phyloP scores from a whole-genome alignment of 768 basidiomycete genomes.

The Mycena rosella region DNA sequence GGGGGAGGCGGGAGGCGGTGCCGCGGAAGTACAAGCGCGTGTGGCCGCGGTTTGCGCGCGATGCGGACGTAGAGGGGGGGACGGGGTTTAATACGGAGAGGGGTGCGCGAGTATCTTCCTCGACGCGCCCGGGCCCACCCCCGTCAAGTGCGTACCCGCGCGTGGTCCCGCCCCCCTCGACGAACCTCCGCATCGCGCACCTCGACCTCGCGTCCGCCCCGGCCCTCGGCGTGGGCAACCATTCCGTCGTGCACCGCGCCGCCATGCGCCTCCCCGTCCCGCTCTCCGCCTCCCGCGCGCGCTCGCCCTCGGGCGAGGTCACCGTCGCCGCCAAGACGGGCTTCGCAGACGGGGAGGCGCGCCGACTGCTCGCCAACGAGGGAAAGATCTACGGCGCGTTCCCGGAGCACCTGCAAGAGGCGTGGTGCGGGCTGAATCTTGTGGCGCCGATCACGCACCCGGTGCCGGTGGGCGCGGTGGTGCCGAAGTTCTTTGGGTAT shows the following conservation, averaged over 20 bases:
- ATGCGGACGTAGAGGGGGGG: slow-evolving; percentile 15
- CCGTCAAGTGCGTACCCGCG: neutral
- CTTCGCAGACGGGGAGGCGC: too few relatives aligned
- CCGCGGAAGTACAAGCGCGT: slow-evolving; percentile 34
- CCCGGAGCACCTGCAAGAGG: too few relatives aligned
- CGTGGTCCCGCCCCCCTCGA: slow-evolving; percentile 1
- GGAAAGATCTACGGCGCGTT: too few relatives aligned
- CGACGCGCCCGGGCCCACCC: neutral
- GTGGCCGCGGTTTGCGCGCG: slow-evolving; percentile 30
- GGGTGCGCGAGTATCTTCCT: slow-evolving; percentile 23
- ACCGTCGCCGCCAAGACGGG: neutral
- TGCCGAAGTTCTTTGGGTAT: too few relatives aligned
- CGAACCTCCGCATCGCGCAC: slow-evolving; percentile 43
- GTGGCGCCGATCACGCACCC: too few relatives aligned
- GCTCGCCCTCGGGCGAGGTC: slow-evolving; percentile 43
- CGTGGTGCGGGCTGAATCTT: too few relatives aligned
- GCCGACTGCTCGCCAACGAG: too few relatives aligned
- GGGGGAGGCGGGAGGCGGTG: slow-evolving; percentile 10
- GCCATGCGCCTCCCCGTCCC: slow-evolving; percentile 54
- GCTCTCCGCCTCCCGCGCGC: slow-evolving; percentile 37
- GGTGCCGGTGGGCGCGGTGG: too few relatives aligned
- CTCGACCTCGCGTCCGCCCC: slow-evolving; percentile 47
- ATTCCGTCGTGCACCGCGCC: slow-evolving; percentile 55
- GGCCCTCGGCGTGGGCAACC: slow-evolving; percentile 50
- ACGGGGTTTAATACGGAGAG: slow-evolving; percentile 19